Evolutionary conservation across 1,139 yeast species (phyloP), one percentile per base, ranked within the genome.

Genomic region (Zygoascus sp.): DNA sequence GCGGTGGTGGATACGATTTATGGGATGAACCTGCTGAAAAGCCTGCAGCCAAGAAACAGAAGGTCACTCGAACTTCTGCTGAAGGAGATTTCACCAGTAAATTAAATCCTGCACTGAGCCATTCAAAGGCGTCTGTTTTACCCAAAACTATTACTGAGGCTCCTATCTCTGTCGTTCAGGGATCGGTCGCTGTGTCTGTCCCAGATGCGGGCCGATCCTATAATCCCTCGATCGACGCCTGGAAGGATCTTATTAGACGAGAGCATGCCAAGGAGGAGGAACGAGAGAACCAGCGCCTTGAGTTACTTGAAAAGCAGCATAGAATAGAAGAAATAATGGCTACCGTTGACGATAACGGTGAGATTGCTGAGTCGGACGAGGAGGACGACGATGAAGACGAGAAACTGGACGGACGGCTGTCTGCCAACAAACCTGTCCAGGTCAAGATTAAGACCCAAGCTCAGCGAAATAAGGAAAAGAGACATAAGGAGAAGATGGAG

Each of bases 181-280:
- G 62, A 16, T 54, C 57, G 11, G 42, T 53, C 16, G 57, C 62
- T 1, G 54, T 75, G 19, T 65, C 73, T 5, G 81, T 81, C 5
- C 88, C 92, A 16, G 83, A 82, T 58, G 92, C 83, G 2, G 98
- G 98, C 47, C 85, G 85, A 64, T 90, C 97, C 2, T 92, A 92
- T 63, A 92, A 92, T 63, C 98, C 98, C 30, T 77, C 94, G 11
- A 72, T 83, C 54, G 85, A 83, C 51, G 80, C 87, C 30, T 92
- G 98, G 98, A 79, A 80, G 59, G 70, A 69, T 25, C 73, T 90
- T 57, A 77, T 92, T 48, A 71, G 78, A 51, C 71, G 73, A 50
- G 97, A 89, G 65, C 83, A 76, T 58, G 73, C 66, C 46, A 70
- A 73, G 47, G 96, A 89, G 61, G 76, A 80, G 58, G 73, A 76